phyloP scores from a whole-genome alignment of 2,329 filamentous ascomycete genomes.

The Colletotrichum euphorbiae region DNA sequence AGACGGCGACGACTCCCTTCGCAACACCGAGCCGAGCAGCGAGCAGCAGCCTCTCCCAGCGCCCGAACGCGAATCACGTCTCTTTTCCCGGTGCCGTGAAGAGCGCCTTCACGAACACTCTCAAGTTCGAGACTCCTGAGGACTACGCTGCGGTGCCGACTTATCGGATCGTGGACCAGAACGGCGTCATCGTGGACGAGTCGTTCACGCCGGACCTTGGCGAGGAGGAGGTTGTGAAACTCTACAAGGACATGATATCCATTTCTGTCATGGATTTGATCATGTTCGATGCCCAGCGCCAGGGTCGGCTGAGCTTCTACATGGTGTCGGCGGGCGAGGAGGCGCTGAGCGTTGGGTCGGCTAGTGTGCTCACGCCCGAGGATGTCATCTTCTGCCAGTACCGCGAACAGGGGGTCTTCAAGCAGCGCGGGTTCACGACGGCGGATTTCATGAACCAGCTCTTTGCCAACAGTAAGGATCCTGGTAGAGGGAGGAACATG shows the following conservation, averaged over 20 bases:
- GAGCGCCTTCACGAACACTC: constrained; percentile 86
- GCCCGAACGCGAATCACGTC: constrained; percentile 66
- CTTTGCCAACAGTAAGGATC: constrained; percentile 86
- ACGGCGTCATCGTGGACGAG: constrained; percentile 84
- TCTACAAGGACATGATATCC: constrained; percentile 75
- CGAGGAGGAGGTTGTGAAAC: constrained; percentile 69
- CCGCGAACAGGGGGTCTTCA: constrained; percentile 90
- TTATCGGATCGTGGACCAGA: constrained; percentile 90
- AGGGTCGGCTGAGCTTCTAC: constrained; percentile 95
- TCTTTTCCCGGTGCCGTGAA: constrained; percentile 96
- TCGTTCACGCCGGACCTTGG: constrained; percentile 75
- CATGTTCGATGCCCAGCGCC: constrained; percentile 97
- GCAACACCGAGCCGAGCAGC: constrained; percentile 50
- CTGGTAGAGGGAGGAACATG: constrained; percentile 91
- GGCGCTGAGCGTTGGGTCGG: constrained; percentile 90
- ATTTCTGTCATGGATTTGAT: constrained; percentile 92
- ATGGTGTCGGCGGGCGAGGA: constrained; percentile 97
- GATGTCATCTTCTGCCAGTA: constrained; percentile 97
- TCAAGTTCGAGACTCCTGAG: constrained; percentile 81
- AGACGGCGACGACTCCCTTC: constrained; percentile 36
- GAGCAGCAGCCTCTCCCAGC: constrained; percentile 67
- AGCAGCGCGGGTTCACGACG: constrained; percentile 87
- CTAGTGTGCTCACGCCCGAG: constrained; percentile 82
- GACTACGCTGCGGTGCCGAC: constrained; percentile 84
- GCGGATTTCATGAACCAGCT: constrained; percentile 95